These are phyloP conservation scores for Silene coronaria DNA, from an alignment of 179 eudicot genomes.

Conservation along the genomic window DNA sequence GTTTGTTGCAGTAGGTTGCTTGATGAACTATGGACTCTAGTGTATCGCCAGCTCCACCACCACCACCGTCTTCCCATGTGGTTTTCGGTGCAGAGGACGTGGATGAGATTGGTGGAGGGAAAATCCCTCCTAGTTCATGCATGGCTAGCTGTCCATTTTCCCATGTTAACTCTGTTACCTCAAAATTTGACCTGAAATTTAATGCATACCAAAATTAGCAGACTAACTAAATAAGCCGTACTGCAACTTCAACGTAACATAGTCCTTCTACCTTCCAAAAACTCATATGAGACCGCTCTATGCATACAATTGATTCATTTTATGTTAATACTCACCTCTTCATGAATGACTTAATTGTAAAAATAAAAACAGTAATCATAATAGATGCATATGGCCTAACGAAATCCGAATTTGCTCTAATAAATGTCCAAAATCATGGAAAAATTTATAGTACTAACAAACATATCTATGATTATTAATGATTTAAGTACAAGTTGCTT, in stretches of 20 bases:
- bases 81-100: slow-evolving; percentile 28
- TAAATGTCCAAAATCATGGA: not conserved
- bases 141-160: slow-evolving; percentile 74
- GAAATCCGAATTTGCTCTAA: not conserved
- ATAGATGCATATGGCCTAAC: too few relatives aligned
- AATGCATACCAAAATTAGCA: slow-evolving; percentile 14
- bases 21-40: slow-evolving; percentile 79
- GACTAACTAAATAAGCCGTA: not conserved
- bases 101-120: slow-evolving; percentile 24
- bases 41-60: slow-evolving; percentile 40
- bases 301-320: not conserved
- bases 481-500: too few relatives aligned
- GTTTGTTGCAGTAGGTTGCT: slow-evolving; percentile 38
- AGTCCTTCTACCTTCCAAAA: not conserved
- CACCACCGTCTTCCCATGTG: slow-evolving; percentile 34
- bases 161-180: slow-evolving; percentile 74
- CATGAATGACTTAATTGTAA: too few relatives aligned
- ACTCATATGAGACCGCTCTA: not conserved
- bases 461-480: too few relatives aligned
- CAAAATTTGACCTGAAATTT: slow-evolving; percentile 49
- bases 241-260: not conserved
- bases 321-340: too few relatives aligned
- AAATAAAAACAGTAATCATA: too few relatives aligned
- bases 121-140: slow-evolving; percentile 52
- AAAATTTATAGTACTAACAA: too few relatives aligned